These are phyloP conservation scores for Ogataea wickerhamii DNA, from an alignment of 805 yeast genomes.

Conservation along the genomic window DNA sequence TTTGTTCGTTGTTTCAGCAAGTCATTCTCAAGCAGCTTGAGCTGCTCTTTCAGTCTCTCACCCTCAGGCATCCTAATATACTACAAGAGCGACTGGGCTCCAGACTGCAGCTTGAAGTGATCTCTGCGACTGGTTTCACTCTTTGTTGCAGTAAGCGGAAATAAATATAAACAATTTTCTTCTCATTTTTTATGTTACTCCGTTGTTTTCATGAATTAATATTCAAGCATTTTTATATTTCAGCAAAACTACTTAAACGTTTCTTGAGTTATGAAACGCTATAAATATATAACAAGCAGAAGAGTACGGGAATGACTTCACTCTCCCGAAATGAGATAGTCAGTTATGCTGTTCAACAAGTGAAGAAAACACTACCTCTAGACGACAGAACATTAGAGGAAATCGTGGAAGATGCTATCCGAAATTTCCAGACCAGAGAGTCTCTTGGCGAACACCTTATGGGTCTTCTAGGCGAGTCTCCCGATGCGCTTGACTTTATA, in stretches of 20 bases:
- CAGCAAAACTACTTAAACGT: too few relatives aligned
- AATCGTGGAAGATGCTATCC: constrained; percentile 50
- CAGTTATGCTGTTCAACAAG: constrained; percentile 19
- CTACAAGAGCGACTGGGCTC: too few relatives aligned
- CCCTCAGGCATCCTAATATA: constrained; percentile 19
- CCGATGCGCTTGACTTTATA: constrained; percentile 47
- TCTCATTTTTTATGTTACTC: too few relatives aligned
- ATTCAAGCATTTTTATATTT: too few relatives aligned
- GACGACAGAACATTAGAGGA: constrained; percentile 55
- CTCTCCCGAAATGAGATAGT: constrained; percentile 24
- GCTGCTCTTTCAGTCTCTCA: constrained; percentile 15
- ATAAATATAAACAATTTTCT: too few relatives aligned
- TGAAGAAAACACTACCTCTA: constrained; percentile 46
- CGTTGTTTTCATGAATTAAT: too few relatives aligned
- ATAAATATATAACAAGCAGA: too few relatives aligned
- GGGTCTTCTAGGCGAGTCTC: constrained; percentile 55
- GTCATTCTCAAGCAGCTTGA: constrained; percentile 19
- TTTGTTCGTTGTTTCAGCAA: constrained; percentile 15
- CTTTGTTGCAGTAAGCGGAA: too few relatives aligned
- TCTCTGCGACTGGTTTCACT: too few relatives aligned
- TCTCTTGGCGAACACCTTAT: constrained; percentile 51
- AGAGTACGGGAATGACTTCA: constrained; percentile 18
- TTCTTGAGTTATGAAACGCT: too few relatives aligned
- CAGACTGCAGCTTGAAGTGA: too few relatives aligned
- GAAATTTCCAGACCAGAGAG: constrained; percentile 40